A percentile compares a stretch with the other conserved stretches of the same genome.
Evolutionary conservation across 2,329 filamentous ascomycete genomes (phyloP).

Genomic region (Alternaria sp.): DNA sequence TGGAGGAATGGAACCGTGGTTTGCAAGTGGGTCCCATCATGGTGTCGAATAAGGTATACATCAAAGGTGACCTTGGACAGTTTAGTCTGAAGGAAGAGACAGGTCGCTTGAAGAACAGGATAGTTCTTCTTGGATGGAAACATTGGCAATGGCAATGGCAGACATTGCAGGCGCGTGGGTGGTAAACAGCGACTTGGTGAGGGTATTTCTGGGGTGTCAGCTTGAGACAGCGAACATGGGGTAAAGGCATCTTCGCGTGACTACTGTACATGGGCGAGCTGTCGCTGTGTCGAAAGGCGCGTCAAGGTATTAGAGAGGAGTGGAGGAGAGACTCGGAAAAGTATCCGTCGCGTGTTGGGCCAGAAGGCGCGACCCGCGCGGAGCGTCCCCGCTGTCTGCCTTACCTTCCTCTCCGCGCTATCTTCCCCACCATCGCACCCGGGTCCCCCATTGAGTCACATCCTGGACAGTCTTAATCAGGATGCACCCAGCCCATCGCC

Average conservation of each 20-base stretch:
- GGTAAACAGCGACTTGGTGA: background rate
- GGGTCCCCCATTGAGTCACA: background rate
- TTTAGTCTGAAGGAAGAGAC: background rate
- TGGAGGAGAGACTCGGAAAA: background rate
- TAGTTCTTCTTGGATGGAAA: background rate
- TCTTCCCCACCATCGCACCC: background rate
- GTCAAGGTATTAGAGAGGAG: background rate
- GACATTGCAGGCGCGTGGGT: background rate
- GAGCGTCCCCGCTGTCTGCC: background rate
- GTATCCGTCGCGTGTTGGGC: background rate
- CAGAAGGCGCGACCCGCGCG: background rate
- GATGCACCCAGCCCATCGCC: slow-evolving; percentile 6
- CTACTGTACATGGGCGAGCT: background rate
- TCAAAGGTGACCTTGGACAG: background rate
- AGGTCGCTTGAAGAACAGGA: accelerated
- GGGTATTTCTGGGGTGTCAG: background rate
- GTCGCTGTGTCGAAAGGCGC: background rate
- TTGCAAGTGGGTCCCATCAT: background rate
- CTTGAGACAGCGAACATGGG: background rate
- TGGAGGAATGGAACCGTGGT: background rate
- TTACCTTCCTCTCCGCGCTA: background rate
- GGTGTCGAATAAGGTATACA: background rate
- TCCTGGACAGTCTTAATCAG: background rate
- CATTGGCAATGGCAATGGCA: background rate
- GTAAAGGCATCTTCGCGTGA: background rate